Percentiles rank a stretch among this genome's conserved stretches.
Conservation (phyloP, 129 eudicot genomes). For the Sambucus nigra region DNA sequence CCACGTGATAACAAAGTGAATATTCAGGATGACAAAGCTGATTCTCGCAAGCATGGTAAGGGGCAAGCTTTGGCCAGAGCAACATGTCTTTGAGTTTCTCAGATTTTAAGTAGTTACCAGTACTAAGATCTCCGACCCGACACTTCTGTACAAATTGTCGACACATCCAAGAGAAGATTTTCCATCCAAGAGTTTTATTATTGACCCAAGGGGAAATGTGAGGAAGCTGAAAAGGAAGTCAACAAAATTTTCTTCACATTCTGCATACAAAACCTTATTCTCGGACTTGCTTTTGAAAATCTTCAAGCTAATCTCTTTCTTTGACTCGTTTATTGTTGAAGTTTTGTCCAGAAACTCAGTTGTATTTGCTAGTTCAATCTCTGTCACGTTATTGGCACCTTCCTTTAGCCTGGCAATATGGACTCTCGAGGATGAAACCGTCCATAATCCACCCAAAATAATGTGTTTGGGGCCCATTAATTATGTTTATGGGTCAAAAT, state of each 20-base stretch:
- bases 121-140: neutral
- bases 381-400: neutral
- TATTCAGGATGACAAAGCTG: neutral
- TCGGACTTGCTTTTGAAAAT: neutral
- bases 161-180: conserved; percentile 4
- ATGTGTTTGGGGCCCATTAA: too few relatives aligned
- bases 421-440: too few relatives aligned
- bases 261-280: conserved; percentile 4
- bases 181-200: neutral
- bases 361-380: neutral
- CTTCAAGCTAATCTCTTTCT: neutral
- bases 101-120: neutral
- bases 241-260: neutral
- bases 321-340: neutral
- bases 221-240: conserved; percentile 3
- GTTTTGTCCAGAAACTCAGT: neutral
- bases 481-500: too few relatives aligned
- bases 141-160: neutral
- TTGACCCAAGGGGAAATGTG: conserved; percentile 5
- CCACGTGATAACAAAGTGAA: neutral
- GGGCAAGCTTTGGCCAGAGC: conserved; percentile 4
- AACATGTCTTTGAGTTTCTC: conserved; percentile 1
- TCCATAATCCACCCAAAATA: too few relatives aligned
- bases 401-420: too few relatives aligned
- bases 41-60: neutral